These are phyloP conservation scores for Chlamydomonas sp. DNA, from an alignment of 139 green algal species.

Conservation along the genomic window DNA sequence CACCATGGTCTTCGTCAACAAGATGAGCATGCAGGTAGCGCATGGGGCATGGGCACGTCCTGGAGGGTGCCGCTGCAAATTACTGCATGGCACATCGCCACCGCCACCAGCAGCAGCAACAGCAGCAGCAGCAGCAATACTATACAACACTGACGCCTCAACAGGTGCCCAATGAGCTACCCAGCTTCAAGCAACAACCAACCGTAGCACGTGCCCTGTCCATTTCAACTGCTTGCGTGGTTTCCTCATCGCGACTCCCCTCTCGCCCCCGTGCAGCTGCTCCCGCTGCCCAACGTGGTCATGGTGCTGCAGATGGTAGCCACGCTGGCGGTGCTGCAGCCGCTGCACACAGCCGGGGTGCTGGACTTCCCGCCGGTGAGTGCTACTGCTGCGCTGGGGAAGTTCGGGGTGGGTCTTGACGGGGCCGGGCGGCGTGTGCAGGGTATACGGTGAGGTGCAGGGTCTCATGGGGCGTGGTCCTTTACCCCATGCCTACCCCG, in stretches of 20 bases:
- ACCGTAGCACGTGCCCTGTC: not conserved
- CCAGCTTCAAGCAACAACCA: too few relatives aligned
- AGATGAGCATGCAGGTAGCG: conserved; percentile 49
- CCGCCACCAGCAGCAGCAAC: too few relatives aligned
- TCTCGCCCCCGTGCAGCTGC: conserved; percentile 9
- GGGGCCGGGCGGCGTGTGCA: not conserved
- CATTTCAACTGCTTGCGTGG: not conserved
- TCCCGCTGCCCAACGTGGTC: conserved; percentile 52
- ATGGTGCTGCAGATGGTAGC: conserved; percentile 52
- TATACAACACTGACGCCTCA: not conserved
- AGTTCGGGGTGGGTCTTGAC: not conserved
- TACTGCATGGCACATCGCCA: too few relatives aligned
- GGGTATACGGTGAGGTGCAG: too few relatives aligned
- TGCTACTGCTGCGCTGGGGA: not conserved
- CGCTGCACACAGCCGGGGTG: not conserved
- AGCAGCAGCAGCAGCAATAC: not conserved
- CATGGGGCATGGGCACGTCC: too few relatives aligned
- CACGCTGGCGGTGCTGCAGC: conserved; percentile 40
- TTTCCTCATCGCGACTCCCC: not conserved
- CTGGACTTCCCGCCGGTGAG: conserved; percentile 25
- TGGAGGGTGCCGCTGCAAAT: not conserved
- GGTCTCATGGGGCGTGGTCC: not conserved
- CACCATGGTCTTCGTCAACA: conserved; percentile 55
- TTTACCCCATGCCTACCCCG: not conserved
- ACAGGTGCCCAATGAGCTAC: not conserved